Conservation (phyloP, 306 rosid species). For the Rubus parviflorus region DNA sequence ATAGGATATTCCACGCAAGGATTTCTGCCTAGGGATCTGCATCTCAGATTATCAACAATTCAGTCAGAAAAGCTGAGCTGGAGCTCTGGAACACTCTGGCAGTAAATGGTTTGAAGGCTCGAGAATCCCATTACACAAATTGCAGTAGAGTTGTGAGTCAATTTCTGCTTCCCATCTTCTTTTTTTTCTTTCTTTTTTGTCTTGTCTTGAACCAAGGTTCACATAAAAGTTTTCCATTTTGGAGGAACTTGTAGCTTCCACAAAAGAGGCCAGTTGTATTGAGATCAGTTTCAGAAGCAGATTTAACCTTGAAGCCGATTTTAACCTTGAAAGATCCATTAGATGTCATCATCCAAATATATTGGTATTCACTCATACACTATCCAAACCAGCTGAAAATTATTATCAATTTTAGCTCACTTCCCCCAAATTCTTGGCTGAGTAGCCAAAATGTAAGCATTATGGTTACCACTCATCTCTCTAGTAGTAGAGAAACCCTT, state of each 20-base stretch:
- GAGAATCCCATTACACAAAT: background rate
- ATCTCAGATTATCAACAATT: background rate
- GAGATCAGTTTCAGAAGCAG: background rate
- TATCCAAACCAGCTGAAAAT: background rate
- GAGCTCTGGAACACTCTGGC: background rate
- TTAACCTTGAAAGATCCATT: background rate
- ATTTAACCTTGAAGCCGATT: background rate
- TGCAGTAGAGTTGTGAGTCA: background rate
- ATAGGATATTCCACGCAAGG: too few relatives aligned
- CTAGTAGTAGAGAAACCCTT: too few relatives aligned
- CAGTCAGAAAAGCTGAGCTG: background rate
- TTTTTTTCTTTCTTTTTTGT: background rate
- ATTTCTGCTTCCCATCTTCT: background rate
- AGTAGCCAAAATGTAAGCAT: background rate
- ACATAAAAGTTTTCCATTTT: background rate
- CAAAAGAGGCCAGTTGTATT: background rate
- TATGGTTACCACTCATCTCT: too few relatives aligned
- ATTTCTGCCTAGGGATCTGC: background rate
- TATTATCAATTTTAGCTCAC: background rate
- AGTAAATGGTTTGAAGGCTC: background rate
- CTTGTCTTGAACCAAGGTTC: background rate
- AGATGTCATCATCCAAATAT: background rate
- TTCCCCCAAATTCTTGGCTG: background rate
- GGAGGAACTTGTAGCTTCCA: background rate
- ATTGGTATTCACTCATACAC: background rate